Percentiles rank a stretch among this genome's conserved stretches.
These are phyloP conservation scores for Cladosporium sp. DNA, from an alignment of 2,329 filamentous ascomycete species.

Conservation along the genomic window DNA sequence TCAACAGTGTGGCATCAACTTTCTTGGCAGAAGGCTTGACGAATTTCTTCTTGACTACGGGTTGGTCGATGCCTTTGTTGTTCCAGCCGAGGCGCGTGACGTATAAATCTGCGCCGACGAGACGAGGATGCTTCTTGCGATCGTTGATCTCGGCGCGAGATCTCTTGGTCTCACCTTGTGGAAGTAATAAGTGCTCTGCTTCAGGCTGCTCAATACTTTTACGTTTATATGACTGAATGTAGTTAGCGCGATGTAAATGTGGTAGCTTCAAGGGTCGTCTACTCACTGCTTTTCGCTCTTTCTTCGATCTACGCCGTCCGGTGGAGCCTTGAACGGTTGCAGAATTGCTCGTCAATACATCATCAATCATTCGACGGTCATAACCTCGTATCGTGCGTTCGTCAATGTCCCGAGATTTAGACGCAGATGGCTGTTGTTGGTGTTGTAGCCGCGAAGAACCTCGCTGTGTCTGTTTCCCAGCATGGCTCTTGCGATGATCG, in stretches of 20 bases:
- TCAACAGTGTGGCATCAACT: background rate
- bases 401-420: slow-evolving; percentile 17
- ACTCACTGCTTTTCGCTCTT: slow-evolving; percentile 25
- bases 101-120: slow-evolving; percentile 50
- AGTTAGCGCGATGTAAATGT: slow-evolving; percentile 7
- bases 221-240: slow-evolving; percentile 20
- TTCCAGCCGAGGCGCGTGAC: slow-evolving; percentile 42
- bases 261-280: background rate
- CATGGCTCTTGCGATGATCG: slow-evolving; percentile 23
- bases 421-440: slow-evolving; percentile 23
- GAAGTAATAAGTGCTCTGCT: slow-evolving; percentile 27
- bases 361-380: slow-evolving; percentile 20
- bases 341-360: slow-evolving; percentile 12
- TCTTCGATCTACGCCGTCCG: slow-evolving; percentile 19
- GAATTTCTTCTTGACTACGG: background rate
- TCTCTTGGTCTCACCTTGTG: slow-evolving; percentile 26
- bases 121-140: slow-evolving; percentile 43
- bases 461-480: slow-evolving; percentile 29
- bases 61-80: background rate
- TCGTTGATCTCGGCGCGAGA: slow-evolving; percentile 28
- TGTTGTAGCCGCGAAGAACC: slow-evolving; percentile 16
- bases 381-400: slow-evolving; percentile 17
- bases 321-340: background rate
- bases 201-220: slow-evolving; percentile 16
- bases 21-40: background rate